Percentiles rank a stretch among this genome's conserved stretches.
phyloP scores from a whole-genome alignment of 2,329 filamentous ascomycete species.

The Septoria petroselini region DNA sequence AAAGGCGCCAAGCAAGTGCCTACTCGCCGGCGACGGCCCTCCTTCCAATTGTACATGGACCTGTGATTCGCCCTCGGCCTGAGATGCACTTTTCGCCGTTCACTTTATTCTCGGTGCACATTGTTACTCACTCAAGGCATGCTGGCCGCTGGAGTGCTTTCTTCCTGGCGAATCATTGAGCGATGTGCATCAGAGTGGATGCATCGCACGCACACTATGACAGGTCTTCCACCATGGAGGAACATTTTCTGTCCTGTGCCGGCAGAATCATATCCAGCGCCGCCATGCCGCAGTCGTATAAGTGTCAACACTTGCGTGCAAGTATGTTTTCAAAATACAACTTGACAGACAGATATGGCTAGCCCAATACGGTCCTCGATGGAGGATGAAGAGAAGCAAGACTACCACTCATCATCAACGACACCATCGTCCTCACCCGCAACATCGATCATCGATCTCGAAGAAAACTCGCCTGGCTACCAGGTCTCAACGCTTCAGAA shows the following conservation, averaged over 20 bases:
- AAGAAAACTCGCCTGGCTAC: constrained; percentile 23
- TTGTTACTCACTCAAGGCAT: too few relatives aligned
- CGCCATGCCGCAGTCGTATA: not conserved
- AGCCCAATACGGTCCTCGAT: not conserved
- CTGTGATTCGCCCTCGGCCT: too few relatives aligned
- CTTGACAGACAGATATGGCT: not conserved
- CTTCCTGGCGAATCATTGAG: too few relatives aligned
- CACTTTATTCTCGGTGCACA: too few relatives aligned
- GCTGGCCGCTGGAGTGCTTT: too few relatives aligned
- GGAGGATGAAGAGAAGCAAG: constrained; percentile 13
- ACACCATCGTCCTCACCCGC: constrained; percentile 11
- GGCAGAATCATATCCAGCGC: not conserved
- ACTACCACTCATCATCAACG: constrained; percentile 1
- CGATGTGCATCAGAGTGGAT: not conserved
- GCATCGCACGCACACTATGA: not conserved
- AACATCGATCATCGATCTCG: constrained; percentile 12
- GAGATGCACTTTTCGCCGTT: too few relatives aligned
- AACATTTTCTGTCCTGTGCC: not conserved
- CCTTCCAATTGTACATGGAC: too few relatives aligned
- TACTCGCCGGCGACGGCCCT: too few relatives aligned
- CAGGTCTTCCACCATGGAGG: not conserved
- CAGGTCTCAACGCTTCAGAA: constrained; percentile 44
- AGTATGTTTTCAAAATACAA: not conserved
- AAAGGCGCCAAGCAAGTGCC: too few relatives aligned
- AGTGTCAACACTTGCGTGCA: not conserved